These are phyloP conservation scores for Ilex paraguariensis DNA, from an alignment of 305 asterid species.

Conservation along the genomic window DNA sequence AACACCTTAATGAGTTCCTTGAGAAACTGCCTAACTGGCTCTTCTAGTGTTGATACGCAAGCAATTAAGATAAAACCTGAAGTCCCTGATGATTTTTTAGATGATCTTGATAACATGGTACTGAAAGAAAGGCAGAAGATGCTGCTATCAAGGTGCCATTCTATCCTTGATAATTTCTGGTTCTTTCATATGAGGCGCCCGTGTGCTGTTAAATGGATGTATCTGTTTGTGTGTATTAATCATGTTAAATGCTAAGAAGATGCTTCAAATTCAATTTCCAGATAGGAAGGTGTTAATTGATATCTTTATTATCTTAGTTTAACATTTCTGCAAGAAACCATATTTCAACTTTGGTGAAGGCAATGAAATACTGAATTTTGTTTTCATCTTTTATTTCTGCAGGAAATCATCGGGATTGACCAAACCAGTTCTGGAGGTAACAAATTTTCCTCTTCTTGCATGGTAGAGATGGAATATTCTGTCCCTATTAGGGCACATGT, in stretches of 20 bases:
- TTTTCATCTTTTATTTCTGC: slow-evolving; percentile 19
- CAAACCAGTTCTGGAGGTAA: slow-evolving; percentile 32
- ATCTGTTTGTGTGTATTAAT: too few relatives aligned
- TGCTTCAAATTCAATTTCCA: too few relatives aligned
- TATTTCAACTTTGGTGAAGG: too few relatives aligned
- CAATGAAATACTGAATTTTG: too few relatives aligned
- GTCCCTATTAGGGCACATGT: too few relatives aligned
- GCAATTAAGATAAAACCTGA: slow-evolving; percentile 28
- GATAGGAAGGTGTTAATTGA: too few relatives aligned
- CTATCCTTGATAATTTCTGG: not conserved
- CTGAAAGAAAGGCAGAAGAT: slow-evolving; percentile 55
- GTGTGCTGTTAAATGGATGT: too few relatives aligned
- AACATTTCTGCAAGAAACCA: too few relatives aligned
- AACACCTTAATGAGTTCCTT: slow-evolving; percentile 17
- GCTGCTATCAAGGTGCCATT: slow-evolving; percentile 21
- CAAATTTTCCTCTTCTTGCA: not conserved
- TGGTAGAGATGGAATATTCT: too few relatives aligned
- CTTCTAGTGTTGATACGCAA: slow-evolving; percentile 15
- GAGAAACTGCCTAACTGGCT: slow-evolving; percentile 11
- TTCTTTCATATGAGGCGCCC: slow-evolving; percentile 9
- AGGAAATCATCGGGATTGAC: slow-evolving; percentile 32
- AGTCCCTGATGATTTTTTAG: slow-evolving; percentile 30
- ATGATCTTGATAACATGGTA: slow-evolving; percentile 66
- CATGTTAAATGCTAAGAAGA: too few relatives aligned
- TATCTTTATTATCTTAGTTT: too few relatives aligned